A percentile compares a stretch with the other conserved stretches of the same genome.
phyloP scores from a whole-genome alignment of 192 early-diverging fungal genomes.

The Umbelopsis ramanniana region DNA sequence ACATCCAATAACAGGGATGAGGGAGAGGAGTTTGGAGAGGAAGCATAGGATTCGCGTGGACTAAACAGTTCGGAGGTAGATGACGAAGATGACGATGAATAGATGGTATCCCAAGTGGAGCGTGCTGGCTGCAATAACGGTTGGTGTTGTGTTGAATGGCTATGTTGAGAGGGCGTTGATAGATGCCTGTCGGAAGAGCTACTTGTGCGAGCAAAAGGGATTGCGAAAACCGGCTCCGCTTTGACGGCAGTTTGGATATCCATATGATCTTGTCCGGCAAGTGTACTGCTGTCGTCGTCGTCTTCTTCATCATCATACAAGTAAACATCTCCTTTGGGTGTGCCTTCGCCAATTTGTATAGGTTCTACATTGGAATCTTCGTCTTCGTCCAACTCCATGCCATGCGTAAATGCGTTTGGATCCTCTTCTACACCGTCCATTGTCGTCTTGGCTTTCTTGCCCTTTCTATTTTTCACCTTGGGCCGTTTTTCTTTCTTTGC shows the following conservation, averaged over 20 bases:
- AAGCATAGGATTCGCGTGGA: slow-evolving; percentile 15
- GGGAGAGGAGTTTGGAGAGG: slow-evolving; percentile 1
- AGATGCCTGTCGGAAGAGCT: background rate
- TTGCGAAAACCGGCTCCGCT: slow-evolving; percentile 19
- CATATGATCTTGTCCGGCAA: slow-evolving; percentile 23
- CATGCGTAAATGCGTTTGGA: slow-evolving; percentile 14
- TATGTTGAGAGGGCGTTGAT: background rate
- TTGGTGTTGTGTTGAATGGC: background rate
- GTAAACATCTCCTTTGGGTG: slow-evolving; percentile 12
- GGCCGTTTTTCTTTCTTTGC: slow-evolving; percentile 28
- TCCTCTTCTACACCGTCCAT: slow-evolving; percentile 19
- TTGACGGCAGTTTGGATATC: slow-evolving; percentile 21
- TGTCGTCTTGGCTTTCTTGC: slow-evolving; percentile 8
- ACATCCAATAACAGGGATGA: slow-evolving; percentile 14
- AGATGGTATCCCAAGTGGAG: slow-evolving; percentile 7
- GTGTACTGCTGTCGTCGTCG: slow-evolving; percentile 17
- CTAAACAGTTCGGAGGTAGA: slow-evolving; percentile 7
- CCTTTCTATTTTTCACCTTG: slow-evolving; percentile 25
- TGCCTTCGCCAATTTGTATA: background rate
- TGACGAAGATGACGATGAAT: slow-evolving; percentile 18
- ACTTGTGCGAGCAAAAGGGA: slow-evolving; percentile 17
- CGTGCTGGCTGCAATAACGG: background rate
- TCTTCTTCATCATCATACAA: slow-evolving; percentile 21
- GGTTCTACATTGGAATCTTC: slow-evolving; percentile 21
- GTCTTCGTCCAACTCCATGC: slow-evolving; percentile 19